These are phyloP conservation scores for Hysterium pulicare DNA, from an alignment of 2,329 filamentous ascomycete species.

Conservation along the genomic window DNA sequence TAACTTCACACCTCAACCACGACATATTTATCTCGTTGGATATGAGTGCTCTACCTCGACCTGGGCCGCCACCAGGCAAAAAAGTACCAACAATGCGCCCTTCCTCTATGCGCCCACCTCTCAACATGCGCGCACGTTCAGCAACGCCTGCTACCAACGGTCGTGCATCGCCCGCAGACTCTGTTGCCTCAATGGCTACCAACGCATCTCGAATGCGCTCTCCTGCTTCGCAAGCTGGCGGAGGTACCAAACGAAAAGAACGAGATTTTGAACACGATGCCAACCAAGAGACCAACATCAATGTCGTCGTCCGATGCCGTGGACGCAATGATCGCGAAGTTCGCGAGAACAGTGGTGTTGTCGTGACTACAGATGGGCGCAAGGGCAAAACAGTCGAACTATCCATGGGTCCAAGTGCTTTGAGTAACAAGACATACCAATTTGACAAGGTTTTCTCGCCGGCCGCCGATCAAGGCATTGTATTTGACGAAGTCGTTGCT, in stretches of 20 bases:
- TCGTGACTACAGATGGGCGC: conserved; percentile 82
- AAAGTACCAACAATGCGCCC: conserved; percentile 53
- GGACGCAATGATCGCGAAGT: conserved; percentile 91
- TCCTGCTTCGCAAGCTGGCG: conserved; percentile 47
- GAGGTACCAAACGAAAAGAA: conserved; percentile 81
- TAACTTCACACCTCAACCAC: conserved; percentile 16
- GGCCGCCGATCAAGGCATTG: conserved; percentile 86
- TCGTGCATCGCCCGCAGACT: conserved; percentile 67
- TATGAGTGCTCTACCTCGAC: conserved; percentile 56
- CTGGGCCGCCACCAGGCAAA: conserved; percentile 47
- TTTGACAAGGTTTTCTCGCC: conserved; percentile 98
- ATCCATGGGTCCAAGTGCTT: conserved; percentile 85
- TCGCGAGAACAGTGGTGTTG: conserved; percentile 89
- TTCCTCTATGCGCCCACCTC: conserved; percentile 50
- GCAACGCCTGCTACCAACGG: conserved; percentile 46
- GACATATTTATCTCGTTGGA: conserved; percentile 8
- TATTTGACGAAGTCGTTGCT: conserved; percentile 92
- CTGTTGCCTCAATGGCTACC: conserved; percentile 56
- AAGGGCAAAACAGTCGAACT: conserved; percentile 81
- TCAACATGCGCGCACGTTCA: conserved; percentile 50
- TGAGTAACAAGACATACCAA: conserved; percentile 93
- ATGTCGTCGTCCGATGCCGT: conserved; percentile 91
- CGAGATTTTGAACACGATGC: conserved; percentile 71
- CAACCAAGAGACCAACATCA: conserved; percentile 89
- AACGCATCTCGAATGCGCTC: conserved; percentile 41